These are phyloP conservation scores for Naegleria fowleri DNA, from an alignment of 208 protist species.

Conservation along the genomic window DNA sequence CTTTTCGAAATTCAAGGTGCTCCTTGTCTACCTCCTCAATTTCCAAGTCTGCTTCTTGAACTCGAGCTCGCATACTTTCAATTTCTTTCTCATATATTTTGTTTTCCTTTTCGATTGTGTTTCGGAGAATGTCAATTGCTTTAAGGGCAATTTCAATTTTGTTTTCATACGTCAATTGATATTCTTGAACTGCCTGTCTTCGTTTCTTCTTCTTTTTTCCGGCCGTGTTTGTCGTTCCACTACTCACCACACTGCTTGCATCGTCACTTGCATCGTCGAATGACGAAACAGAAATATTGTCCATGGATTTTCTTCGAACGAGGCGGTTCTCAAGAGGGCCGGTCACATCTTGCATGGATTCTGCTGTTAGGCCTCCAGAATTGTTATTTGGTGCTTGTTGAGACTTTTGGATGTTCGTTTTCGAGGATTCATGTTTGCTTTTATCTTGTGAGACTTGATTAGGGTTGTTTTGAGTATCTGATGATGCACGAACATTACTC, in stretches of 20 bases:
- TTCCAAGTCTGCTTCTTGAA: not conserved
- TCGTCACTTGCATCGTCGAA: not conserved
- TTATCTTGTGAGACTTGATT: not conserved
- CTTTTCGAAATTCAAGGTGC: not conserved
- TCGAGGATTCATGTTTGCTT: not conserved
- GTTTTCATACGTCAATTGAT: not conserved
- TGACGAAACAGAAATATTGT: not conserved
- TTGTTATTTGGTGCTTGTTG: not conserved
- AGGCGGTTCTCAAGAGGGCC: not conserved
- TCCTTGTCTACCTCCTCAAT: conserved; percentile 24
- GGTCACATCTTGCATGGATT: not conserved
- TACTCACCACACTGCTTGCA: not conserved
- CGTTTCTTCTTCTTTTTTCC: not conserved
- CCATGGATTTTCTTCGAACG: not conserved
- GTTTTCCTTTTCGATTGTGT: not conserved
- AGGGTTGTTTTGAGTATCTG: not conserved
- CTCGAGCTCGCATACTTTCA: not conserved
- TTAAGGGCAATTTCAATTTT: conserved; percentile 16
- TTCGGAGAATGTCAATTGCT: not conserved
- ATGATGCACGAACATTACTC: too few relatives aligned
- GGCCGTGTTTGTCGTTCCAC: not conserved
- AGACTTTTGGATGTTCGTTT: not conserved
- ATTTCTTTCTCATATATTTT: not conserved
- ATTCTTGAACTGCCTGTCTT: not conserved
- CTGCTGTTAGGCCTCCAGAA: not conserved